Evolutionary conservation across 1,139 yeast species (phyloP).

Genomic region (Lodderomyces pseudojiufengensis): DNA sequence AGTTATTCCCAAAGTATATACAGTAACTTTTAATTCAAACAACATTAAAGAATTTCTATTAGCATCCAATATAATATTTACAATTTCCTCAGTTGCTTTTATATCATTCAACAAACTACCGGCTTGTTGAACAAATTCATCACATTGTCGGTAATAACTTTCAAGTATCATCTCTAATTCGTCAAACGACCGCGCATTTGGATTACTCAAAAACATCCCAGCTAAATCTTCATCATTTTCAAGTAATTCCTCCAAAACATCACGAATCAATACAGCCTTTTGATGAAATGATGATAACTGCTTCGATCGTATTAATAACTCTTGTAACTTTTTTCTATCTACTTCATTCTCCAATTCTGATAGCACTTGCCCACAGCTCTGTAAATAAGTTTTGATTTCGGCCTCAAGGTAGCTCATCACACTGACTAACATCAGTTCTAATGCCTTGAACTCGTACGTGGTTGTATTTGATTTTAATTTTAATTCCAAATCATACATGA

Average conservation of each 20-base stretch:
- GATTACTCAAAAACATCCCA: constrained; percentile 69
- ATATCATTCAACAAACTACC: constrained; percentile 82
- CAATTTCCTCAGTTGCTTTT: constrained; percentile 92
- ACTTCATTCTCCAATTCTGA: constrained; percentile 82
- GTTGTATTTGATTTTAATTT: constrained; percentile 49
- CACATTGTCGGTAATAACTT: constrained; percentile 91
- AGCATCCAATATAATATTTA: constrained; percentile 90
- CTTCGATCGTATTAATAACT: constrained; percentile 76
- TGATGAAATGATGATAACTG: constrained; percentile 77
- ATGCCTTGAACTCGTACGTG: constrained; percentile 77
- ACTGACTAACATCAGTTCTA: constrained; percentile 82
- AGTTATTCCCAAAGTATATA: constrained; percentile 79
- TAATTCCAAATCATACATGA: constrained; percentile 83
- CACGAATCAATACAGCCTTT: constrained; percentile 77
- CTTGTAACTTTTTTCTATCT: constrained; percentile 77
- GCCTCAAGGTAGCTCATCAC: constrained; percentile 82
- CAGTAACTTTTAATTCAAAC: constrained; percentile 77
- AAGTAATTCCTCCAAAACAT: constrained; percentile 79
- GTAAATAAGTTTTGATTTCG: constrained; percentile 73
- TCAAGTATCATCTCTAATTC: constrained; percentile 90
- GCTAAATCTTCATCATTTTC: constrained; percentile 90
- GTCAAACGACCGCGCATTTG: constrained; percentile 46
- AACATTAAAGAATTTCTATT: constrained; percentile 92
- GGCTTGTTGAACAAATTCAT: constrained; percentile 92
- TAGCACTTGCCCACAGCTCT: constrained; percentile 72